Conservation (phyloP, 257 asterid species). For the Solanum tacnaense region DNA sequence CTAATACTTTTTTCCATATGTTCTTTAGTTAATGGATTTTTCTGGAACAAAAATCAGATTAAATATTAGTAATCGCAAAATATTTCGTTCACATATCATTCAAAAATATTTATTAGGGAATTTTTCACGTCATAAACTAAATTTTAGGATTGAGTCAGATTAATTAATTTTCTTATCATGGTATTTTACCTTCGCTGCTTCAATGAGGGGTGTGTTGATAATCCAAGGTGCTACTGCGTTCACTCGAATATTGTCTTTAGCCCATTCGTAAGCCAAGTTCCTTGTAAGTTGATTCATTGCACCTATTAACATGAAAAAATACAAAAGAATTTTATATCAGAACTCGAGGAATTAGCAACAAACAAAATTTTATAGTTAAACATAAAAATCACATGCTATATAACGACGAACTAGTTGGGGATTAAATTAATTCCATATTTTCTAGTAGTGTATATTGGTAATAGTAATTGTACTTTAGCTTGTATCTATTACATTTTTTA, state of each 20-base stretch:
- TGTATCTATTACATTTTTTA: too few species aligned
- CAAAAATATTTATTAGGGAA: too few species aligned
- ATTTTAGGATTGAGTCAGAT: too few species aligned
- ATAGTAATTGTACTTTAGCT: too few species aligned
- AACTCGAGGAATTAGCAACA: neutral
- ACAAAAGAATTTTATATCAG: too few species aligned
- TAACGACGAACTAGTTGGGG: neutral
- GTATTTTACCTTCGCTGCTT: neutral
- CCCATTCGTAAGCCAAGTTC: conserved; percentile 28
- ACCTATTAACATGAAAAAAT: neutral
- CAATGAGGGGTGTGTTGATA: conserved; percentile 5
- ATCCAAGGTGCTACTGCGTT: conserved; percentile 24
- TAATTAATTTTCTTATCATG: neutral
- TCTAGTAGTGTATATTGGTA: too few species aligned
- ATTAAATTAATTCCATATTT: too few species aligned
- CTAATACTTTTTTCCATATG: neutral
- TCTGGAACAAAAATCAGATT: neutral
- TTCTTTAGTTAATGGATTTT: neutral
- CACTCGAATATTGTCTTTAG: conserved; percentile 18
- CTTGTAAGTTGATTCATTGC: conserved; percentile 23
- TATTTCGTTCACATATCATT: neutral
- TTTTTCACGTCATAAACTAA: too few species aligned
- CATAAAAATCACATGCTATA: neutral
- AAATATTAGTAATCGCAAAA: neutral
- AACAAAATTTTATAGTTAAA: too few species aligned